Base-by-base conservation (phyloP, 805 yeast genomes). In the Candida silvicultrix region DNA sequence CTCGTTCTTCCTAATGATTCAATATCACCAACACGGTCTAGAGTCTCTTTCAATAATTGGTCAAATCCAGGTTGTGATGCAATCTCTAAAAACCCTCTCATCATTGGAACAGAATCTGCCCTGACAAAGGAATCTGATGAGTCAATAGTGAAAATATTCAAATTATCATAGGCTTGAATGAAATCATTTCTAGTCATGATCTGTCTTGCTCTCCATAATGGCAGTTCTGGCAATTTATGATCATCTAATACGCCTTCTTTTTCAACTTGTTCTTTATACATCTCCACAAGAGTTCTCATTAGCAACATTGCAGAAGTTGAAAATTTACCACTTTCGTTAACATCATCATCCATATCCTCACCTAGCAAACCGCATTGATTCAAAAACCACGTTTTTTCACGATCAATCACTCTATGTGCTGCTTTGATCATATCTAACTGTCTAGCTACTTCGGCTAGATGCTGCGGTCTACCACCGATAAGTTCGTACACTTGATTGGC, bases 31-130 rank as follows among this genome's bases (percentile, higher is more conserved):
- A 87, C 85, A 42, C 95, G 67, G 44, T 81, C 78, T 10, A 78
- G 64, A 0, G 92, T 82, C 43, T 83, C 85, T 16, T 75, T 73
- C 25, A 87, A 64, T 20, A 86, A 65, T 47, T 80, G 75, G 40
- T 83, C 81, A 52, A 87, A 87, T 9, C 83, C 85, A 1, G 87
- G 85, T 63, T 78, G 81, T 3, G 77, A 67, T 2, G 83, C 82
- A 43, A 87, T 83, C 58, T 87, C 95, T 48, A 85, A 78, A 60
- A 87, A 87, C 5, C 92, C 95, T 53, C 90, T 74, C 95, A 87
- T 85, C 95, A 87, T 86, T 1, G 92, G 90, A 2, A 85, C 84
- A 9, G 88, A 80, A 60, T 87, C 95, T 0, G 95, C 92, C 32
- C 85, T 68, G 3, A 87, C 95, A 44, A 76, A 69, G 0, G 88